Percentiles rank a stretch among this genome's conserved stretches.
phyloP scores from a whole-genome alignment of 2,329 filamentous ascomycete species.

The Diaporthe longicolla region DNA sequence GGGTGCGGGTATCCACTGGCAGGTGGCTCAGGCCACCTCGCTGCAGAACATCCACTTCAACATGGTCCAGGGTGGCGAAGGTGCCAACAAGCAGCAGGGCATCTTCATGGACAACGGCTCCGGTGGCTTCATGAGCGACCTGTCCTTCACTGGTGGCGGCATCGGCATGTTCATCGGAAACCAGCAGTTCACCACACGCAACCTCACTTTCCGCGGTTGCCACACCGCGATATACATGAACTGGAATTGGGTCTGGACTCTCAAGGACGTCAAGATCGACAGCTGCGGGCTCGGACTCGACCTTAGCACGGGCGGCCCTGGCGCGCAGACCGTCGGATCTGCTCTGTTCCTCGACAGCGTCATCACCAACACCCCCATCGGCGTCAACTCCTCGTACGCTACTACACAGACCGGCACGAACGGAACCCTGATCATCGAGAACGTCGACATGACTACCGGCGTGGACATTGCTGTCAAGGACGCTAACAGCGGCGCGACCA shows the following conservation, averaged over 20 bases:
- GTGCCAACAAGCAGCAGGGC: conserved; percentile 78
- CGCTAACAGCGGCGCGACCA: conserved; percentile 65
- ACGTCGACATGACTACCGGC: conserved; percentile 83
- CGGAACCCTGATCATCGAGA: conserved; percentile 87
- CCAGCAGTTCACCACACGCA: conserved; percentile 90
- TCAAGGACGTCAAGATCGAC: conserved; percentile 82
- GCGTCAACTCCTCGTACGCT: conserved; percentile 82
- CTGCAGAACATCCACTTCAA: conserved; percentile 87
- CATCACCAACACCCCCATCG: conserved; percentile 81
- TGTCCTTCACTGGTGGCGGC: conserved; percentile 86
- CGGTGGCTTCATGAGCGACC: conserved; percentile 86
- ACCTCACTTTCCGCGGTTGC: conserved; percentile 85
- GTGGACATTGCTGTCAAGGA: conserved; percentile 77
- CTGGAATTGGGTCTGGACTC: conserved; percentile 92
- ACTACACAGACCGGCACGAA: conserved; percentile 75
- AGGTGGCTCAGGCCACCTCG: conserved; percentile 86
- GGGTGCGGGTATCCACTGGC: conserved; percentile 85
- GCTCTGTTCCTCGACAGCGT: conserved; percentile 86
- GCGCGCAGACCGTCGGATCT: conserved; percentile 85
- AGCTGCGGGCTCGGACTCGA: conserved; percentile 83
- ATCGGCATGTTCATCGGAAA: conserved; percentile 85
- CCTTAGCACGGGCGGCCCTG: conserved; percentile 76
- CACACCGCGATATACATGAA: conserved; percentile 89
- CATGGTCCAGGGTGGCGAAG: conserved; percentile 77
- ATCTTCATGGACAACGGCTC: conserved; percentile 90